Evolutionary conservation across 768 basidiomycete species (phyloP), one percentile per base, ranked within the genome.

Genomic region (Cystoderma amianthinum): DNA sequence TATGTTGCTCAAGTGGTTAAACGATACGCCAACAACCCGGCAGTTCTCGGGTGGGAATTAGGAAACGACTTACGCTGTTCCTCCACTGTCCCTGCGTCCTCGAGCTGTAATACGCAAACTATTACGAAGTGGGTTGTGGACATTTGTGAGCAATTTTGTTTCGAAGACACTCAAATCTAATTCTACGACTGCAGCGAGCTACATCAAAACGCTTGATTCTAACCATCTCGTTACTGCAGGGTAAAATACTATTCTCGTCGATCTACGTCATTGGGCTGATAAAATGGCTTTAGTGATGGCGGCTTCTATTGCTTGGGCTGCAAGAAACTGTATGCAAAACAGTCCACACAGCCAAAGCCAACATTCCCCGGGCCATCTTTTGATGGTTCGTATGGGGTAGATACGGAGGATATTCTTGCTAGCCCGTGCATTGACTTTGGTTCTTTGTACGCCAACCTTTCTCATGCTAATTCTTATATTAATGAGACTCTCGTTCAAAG

Each of bases 141-240:
- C 51, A 46, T 70, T n/a, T n/a, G n/a, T n/a, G n/a, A n/a, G n/a
- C n/a, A n/a, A n/a, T n/a, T n/a, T n/a, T n/a, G n/a, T n/a, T n/a
- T n/a, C n/a, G n/a, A n/a, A n/a, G n/a, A n/a, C n/a, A n/a, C n/a
- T n/a, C n/a, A n/a, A n/a, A n/a, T n/a, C n/a, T n/a, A n/a, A n/a
- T n/a, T n/a, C n/a, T n/a, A n/a, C 64, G 1, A 60, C 45, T 1
- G 48, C 80, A 22, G 68, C 78, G 0, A 17, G 58, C 17, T 67
- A 70, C 44, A 63, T 83, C 38, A 59, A 56, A 25, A 44, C 50
- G 0, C 48, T 73, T 16, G 82, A 85, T 53, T 69, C 72, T 5
- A 82, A 84, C 48, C 83, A 85, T 56, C 60, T 84, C 25, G 65
- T 82, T 33, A 67, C 78, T 13, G 65, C 80, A 17, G 82, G 82